Evolutionary conservation across 2,329 filamentous ascomycete species (phyloP).

Genomic region (Fusarium camptoceras): DNA sequence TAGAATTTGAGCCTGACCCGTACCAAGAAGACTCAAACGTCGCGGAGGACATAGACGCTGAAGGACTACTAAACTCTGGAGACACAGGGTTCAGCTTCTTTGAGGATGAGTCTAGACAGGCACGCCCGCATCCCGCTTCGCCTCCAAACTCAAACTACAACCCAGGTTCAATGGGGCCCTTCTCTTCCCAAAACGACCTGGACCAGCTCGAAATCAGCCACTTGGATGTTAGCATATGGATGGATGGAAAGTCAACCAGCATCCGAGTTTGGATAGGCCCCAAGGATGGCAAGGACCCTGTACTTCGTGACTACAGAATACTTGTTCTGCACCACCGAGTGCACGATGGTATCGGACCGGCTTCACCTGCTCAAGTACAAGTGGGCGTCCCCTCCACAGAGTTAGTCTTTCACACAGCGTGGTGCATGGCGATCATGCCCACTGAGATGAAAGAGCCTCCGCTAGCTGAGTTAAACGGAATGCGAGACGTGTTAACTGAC

Average conservation of each 20-base stretch:
- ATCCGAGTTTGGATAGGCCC: constrained; percentile 62
- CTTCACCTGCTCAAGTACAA: constrained; percentile 60
- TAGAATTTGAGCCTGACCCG: constrained; percentile 65
- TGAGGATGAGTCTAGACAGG: constrained; percentile 34
- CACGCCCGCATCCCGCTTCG: constrained; percentile 18
- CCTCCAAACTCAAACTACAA: background rate
- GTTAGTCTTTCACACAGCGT: constrained; percentile 64
- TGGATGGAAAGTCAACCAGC: constrained; percentile 45
- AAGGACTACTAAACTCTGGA: constrained; percentile 56
- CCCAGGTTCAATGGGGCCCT: constrained; percentile 13
- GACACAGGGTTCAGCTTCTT: constrained; percentile 61
- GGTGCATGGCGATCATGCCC: constrained; percentile 62
- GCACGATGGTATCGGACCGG: constrained; percentile 57
- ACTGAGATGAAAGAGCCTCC: constrained; percentile 46
- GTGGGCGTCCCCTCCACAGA: constrained; percentile 61
- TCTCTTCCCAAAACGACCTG: background rate
- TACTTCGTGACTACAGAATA: constrained; percentile 62
- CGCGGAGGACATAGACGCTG: constrained; percentile 55
- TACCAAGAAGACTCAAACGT: constrained; percentile 52
- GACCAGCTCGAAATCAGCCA: constrained; percentile 39
- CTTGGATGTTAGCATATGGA: constrained; percentile 40
- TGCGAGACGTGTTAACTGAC: constrained; percentile 58
- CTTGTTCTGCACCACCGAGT: constrained; percentile 55
- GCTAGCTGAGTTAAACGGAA: constrained; percentile 49
- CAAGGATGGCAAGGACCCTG: constrained; percentile 49